These are phyloP conservation scores for Cupressus sempervirens DNA, from an alignment of 75 land plant species.

Conservation along the genomic window DNA sequence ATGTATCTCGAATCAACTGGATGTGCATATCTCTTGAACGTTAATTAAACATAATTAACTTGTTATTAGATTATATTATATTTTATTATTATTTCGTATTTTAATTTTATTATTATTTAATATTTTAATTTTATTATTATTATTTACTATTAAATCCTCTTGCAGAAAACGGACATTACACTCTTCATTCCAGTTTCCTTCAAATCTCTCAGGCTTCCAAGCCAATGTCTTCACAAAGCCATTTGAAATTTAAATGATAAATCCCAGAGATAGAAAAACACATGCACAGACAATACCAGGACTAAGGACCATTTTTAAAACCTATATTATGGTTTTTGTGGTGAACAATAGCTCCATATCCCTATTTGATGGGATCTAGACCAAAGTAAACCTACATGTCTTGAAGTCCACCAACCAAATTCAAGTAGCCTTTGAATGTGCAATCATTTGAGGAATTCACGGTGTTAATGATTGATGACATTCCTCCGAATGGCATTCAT, in stretches of 20 bases:
- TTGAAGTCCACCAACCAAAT: not conserved
- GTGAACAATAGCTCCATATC: not conserved
- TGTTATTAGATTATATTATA: no score
- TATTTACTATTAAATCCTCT: no score
- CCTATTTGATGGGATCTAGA: not conserved
- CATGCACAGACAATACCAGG: not conserved
- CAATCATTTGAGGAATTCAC: not conserved
- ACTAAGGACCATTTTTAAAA: no score
- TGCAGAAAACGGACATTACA: no score
- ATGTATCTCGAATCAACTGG: no score
- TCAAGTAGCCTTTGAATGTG: not conserved
- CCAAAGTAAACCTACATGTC: not conserved
- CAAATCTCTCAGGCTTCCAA: not conserved
- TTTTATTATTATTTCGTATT: no score
- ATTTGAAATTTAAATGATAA: no score
- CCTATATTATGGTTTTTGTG: not conserved
- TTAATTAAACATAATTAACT: no score
- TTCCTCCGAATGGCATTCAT: not conserved
- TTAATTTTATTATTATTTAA: no score
- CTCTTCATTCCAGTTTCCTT: not conserved
- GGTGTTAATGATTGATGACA: no score
- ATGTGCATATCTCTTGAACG: no score
- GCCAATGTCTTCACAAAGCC: not conserved
- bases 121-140: no score
- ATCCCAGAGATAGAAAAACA: not conserved